Evolutionary conservation across 1,284 basidiomycete genomes (phyloP).

Genomic region (Omphalotus olearius): DNA sequence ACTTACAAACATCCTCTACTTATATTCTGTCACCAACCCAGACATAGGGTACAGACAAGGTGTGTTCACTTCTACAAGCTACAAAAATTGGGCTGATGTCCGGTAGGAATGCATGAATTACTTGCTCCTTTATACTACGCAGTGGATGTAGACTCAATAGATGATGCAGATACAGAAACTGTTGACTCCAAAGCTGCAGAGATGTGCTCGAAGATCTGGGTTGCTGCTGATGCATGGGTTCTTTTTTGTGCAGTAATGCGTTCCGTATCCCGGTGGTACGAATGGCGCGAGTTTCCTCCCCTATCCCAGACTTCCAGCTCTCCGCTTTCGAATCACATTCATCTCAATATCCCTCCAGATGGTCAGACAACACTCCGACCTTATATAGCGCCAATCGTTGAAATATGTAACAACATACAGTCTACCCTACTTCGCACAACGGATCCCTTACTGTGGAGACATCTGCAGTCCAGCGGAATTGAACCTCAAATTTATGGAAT

Average conservation of each 20-base stretch:
- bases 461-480: constrained; percentile 73
- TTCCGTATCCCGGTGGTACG: constrained; percentile 78
- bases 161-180: constrained; percentile 26
- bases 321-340: constrained; percentile 40
- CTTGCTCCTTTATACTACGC: constrained; percentile 82
- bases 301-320: constrained; percentile 22
- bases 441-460: constrained; percentile 78
- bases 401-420: constrained; percentile 77
- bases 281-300: constrained; percentile 69
- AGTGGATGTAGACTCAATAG: constrained; percentile 77
- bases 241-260: constrained; percentile 81
- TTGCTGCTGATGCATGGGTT: constrained; percentile 82
- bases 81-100: not conserved
- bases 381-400: constrained; percentile 80
- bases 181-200: constrained; percentile 39
- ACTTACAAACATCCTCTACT: constrained; percentile 81
- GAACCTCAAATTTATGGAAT: constrained; percentile 96
- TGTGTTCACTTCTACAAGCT: constrained; percentile 14
- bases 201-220: constrained; percentile 62
- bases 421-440: constrained; percentile 66
- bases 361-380: constrained; percentile 48
- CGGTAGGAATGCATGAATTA: constrained; percentile 87
- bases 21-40: constrained; percentile 74
- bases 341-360: constrained; percentile 31
- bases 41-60: constrained; percentile 87